Percentiles rank a stretch among this genome's conserved stretches.
These are phyloP conservation scores for Davidsoniella virescens DNA, from an alignment of 2,329 filamentous ascomycete species.

Conservation along the genomic window DNA sequence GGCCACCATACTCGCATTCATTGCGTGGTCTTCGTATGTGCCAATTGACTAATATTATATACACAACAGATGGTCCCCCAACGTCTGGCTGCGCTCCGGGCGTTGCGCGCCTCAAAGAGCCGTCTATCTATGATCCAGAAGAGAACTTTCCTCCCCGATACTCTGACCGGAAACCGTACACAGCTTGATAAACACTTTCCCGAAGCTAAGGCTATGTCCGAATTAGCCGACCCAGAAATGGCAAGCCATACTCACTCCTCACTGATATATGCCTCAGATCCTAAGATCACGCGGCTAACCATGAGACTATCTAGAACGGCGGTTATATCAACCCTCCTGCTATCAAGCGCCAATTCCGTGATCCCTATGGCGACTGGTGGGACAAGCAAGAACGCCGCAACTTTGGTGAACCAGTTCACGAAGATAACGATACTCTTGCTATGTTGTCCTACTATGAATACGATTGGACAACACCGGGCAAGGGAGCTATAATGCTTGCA, in stretches of 20 bases:
- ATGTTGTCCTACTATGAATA: constrained; percentile 84
- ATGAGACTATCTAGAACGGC: constrained; percentile 45
- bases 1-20: background rate
- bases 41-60: background rate
- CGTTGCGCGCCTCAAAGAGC: constrained; percentile 25
- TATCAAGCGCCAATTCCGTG: constrained; percentile 80
- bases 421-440: constrained; percentile 86
- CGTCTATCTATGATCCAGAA: constrained; percentile 37
- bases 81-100: constrained; percentile 20
- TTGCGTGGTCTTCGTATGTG: too few species aligned
- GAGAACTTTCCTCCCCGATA: constrained; percentile 38
- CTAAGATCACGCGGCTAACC: background rate
- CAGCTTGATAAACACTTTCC: constrained; percentile 37
- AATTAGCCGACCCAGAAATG: constrained; percentile 50
- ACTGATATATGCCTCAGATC: constrained; percentile 15
- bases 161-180: constrained; percentile 28
- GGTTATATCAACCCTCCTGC: constrained; percentile 65
- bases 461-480: constrained; percentile 59
- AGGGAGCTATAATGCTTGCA: constrained; percentile 51
- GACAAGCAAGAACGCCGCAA: constrained; percentile 95
- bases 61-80: constrained; percentile 5
- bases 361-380: constrained; percentile 90
- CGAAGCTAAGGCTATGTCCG: constrained; percentile 30
- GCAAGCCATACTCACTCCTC: constrained; percentile 28
- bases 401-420: constrained; percentile 90